These are phyloP conservation scores for Alternaria arborescens DNA, from an alignment of 2,329 filamentous ascomycete species.

Conservation along the genomic window DNA sequence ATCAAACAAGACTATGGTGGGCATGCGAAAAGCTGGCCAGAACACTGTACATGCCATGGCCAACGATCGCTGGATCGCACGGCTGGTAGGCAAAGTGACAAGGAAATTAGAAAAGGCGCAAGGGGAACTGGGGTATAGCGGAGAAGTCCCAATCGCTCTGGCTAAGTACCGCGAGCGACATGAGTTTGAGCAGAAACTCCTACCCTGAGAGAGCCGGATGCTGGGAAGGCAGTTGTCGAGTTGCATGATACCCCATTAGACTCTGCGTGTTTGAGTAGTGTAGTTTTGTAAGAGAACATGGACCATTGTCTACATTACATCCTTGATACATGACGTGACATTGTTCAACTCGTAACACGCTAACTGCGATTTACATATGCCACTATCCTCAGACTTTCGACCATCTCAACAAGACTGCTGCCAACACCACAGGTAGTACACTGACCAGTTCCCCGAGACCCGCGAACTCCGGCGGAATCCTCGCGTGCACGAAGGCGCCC, in stretches of 20 bases:
- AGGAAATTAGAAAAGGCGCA: conserved; percentile 59
- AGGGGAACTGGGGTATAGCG: conserved; percentile 62
- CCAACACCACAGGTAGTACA: conserved; percentile 72
- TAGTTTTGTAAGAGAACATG: not conserved
- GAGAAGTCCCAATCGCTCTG: conserved; percentile 56
- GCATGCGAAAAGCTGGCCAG: conserved; percentile 58
- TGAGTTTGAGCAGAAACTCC: conserved; percentile 47
- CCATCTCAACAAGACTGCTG: conserved; percentile 60
- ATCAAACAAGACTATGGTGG: conserved; percentile 52
- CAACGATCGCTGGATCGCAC: conserved; percentile 65
- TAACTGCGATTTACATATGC: not conserved
- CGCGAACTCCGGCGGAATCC: conserved; percentile 71
- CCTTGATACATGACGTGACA: not conserved
- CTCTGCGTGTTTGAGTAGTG: not conserved
- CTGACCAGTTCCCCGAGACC: conserved; percentile 78
- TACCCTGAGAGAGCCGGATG: conserved; percentile 28
- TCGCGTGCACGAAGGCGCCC: conserved; percentile 62
- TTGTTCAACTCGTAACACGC: not conserved
- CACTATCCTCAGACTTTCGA: conserved; percentile 19
- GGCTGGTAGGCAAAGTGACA: conserved; percentile 61
- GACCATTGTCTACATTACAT: not conserved
- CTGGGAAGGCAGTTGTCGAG: not conserved
- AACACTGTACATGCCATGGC: conserved; percentile 54
- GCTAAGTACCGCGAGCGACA: conserved; percentile 49
- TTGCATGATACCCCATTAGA: conserved; percentile 11